Evolutionary conservation across 2,329 filamentous ascomycete species (phyloP).

Genomic region (Pseudogymnoascus sp.): DNA sequence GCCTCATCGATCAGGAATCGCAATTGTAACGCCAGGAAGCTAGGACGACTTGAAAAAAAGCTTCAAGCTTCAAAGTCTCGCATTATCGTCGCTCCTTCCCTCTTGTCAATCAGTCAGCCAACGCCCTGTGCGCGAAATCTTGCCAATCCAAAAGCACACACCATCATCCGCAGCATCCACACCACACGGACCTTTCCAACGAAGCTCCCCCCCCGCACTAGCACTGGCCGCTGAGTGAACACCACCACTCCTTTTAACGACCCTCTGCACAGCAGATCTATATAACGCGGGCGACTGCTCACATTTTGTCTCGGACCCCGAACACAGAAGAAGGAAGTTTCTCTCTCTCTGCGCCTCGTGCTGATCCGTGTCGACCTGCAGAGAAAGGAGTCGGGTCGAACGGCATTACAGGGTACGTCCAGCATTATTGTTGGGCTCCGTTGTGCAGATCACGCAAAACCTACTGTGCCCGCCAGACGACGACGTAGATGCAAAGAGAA

Average conservation of each 20-base stretch:
- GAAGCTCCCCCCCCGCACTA: conserved; percentile 4
- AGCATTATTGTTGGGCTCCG: not conserved
- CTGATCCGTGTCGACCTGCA: not conserved
- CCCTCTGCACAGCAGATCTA: conserved; percentile 8
- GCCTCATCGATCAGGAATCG: not conserved
- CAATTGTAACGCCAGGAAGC: not conserved
- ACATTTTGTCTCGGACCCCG: conserved; percentile 4
- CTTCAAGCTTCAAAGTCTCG: not conserved
- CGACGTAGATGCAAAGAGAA: not conserved
- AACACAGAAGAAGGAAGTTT: not conserved
- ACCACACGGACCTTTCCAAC: conserved; percentile 9
- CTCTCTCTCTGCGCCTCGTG: not conserved
- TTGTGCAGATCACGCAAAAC: conserved; percentile 7
- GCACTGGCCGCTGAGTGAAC: conserved; percentile 4
- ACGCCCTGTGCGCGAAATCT: conserved; percentile 4
- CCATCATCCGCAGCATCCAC: not conserved
- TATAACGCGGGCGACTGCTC: conserved; percentile 8
- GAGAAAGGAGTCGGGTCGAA: not conserved
- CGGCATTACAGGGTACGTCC: conserved; percentile 3
- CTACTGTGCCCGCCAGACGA: not conserved
- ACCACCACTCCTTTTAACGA: conserved; percentile 6
- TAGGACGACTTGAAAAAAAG: not conserved
- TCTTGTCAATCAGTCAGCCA: not conserved
- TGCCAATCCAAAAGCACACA: not conserved
- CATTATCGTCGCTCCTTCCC: not conserved